phyloP scores from a whole-genome alignment of 2,329 filamentous ascomycete genomes.

The Plectosphaerella cucumerina region DNA sequence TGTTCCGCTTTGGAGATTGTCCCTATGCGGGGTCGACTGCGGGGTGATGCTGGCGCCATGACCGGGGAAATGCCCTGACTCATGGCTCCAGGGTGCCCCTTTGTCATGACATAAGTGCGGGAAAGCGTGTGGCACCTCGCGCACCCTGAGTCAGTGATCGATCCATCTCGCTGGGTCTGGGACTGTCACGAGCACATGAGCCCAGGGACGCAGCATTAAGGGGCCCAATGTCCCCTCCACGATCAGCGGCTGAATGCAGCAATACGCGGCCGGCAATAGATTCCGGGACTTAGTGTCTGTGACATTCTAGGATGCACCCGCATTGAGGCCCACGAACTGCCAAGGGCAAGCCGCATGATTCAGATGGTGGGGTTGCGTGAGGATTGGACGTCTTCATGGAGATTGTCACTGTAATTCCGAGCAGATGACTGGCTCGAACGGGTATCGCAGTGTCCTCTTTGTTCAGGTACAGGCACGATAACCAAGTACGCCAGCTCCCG shows the following conservation, averaged over 20 bases:
- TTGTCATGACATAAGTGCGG: background rate
- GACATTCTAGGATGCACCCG: background rate
- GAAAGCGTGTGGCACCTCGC: background rate
- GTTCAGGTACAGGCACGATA: background rate
- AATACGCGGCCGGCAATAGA: background rate
- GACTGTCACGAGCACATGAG: background rate
- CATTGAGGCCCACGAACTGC: background rate
- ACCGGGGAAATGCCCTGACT: background rate
- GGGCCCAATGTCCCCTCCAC: background rate
- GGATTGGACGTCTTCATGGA: background rate
- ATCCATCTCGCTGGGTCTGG: background rate
- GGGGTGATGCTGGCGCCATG: background rate
- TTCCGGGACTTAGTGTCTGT: background rate
- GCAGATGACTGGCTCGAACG: background rate
- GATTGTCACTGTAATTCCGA: background rate
- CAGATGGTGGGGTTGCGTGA: background rate
- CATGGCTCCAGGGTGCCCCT: background rate
- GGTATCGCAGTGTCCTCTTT: background rate
- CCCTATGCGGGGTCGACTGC: background rate
- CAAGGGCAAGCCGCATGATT: background rate
- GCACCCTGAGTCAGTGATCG: background rate
- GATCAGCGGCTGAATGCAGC: background rate
- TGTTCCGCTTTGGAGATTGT: background rate
- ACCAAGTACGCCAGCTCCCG: background rate
- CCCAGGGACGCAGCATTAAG: background rate